Evolutionary conservation across 192 early-diverging fungal species (phyloP).

Genomic region (Dimargaris verticillata): DNA sequence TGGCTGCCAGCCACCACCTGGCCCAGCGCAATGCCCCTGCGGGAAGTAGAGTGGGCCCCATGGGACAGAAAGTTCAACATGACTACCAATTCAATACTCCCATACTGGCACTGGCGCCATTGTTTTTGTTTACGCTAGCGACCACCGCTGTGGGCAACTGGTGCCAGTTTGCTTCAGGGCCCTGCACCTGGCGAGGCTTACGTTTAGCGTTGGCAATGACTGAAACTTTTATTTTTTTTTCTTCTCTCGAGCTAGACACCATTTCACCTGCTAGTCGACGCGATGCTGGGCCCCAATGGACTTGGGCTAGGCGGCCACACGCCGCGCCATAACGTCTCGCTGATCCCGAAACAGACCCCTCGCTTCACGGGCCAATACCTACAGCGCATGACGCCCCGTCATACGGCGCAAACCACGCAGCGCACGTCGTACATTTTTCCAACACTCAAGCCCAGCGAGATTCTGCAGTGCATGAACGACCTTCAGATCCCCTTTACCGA

Average conservation of each 20-base stretch:
- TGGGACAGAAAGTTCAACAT: background rate
- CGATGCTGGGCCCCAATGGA: background rate
- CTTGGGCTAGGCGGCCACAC: background rate
- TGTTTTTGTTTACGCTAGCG: background rate
- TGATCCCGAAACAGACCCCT: too few species aligned
- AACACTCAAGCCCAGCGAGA: conserved; percentile 48
- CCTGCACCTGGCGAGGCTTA: background rate
- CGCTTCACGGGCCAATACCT: too few species aligned
- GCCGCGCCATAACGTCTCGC: too few species aligned
- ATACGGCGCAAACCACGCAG: background rate
- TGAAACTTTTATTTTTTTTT: background rate
- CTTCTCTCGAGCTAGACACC: background rate
- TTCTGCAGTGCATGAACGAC: conserved; percentile 61
- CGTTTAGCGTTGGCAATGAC: background rate
- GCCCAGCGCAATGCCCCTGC: background rate
- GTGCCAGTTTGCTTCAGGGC: background rate
- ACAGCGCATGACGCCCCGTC: conserved; percentile 1
- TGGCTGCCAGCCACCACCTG: too few species aligned
- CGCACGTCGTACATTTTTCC: conserved; percentile 34
- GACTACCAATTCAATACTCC: background rate
- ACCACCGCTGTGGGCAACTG: background rate
- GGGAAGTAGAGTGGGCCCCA: background rate
- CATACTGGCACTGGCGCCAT: background rate
- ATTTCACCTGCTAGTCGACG: background rate
- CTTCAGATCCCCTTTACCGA: conserved; percentile 50